Evolutionary conservation across 2,329 filamentous ascomycete species (phyloP).

Genomic region (Alternaria gaisen): DNA sequence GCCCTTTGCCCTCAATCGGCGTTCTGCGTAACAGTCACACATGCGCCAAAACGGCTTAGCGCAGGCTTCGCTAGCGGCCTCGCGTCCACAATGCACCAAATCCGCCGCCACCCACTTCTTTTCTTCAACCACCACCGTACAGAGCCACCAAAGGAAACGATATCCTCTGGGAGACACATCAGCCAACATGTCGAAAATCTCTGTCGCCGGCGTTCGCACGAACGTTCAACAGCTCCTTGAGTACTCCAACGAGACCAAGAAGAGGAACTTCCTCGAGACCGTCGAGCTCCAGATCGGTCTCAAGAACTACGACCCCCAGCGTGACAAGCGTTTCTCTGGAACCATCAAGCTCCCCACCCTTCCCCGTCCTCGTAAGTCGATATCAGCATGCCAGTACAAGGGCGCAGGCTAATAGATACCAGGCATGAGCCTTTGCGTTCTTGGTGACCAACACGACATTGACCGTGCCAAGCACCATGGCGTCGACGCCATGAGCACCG

Average conservation of each 20-base stretch:
- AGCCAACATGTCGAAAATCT: conserved; percentile 80
- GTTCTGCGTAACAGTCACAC: too few relatives aligned
- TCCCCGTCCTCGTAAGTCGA: conserved; percentile 69
- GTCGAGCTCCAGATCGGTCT: conserved; percentile 72
- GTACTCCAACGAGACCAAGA: conserved; percentile 95
- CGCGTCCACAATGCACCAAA: conserved; percentile 25
- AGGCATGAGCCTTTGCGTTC: conserved; percentile 66
- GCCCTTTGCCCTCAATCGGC: too few relatives aligned
- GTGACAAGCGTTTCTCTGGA: conserved; percentile 99
- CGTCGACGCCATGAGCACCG: conserved; percentile 96
- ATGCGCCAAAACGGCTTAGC: conserved; percentile 20
- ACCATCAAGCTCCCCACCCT: conserved; percentile 94
- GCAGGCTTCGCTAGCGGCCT: conserved; percentile 21
- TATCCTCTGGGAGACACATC: conserved; percentile 60
- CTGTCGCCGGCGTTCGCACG: conserved; percentile 91
- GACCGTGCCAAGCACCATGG: conserved; percentile 99
- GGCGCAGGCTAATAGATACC: conserved; percentile 16
- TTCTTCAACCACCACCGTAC: conserved; percentile 43
- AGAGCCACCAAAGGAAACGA: conserved; percentile 51
- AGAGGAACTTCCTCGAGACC: conserved; percentile 96
- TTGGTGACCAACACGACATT: conserved; percentile 97
- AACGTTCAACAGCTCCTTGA: conserved; percentile 94
- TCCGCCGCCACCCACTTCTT: conserved; percentile 21
- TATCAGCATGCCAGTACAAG: not conserved
- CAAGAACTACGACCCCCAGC: conserved; percentile 78